Evolutionary conservation across 2,329 filamentous ascomycete species (phyloP), one percentile per base, ranked within the genome.

Genomic region (Fusarium sp.): DNA sequence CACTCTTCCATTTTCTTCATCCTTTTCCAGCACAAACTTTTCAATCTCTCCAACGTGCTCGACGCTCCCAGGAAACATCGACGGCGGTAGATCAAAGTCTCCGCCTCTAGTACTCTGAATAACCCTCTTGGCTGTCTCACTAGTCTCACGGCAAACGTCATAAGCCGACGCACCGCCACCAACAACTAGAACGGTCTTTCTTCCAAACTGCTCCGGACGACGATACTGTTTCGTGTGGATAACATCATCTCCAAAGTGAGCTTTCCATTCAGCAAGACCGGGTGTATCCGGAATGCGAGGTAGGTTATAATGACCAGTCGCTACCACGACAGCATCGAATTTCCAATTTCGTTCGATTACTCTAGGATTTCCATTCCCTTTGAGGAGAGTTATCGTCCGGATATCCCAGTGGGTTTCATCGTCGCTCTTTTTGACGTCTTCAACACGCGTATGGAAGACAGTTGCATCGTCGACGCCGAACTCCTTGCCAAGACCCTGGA

Each of bases 191-290:
- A 87, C 72, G 0, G 81, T 85, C 64, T 91, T 89, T 41, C 84
- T 85, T 8, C 79, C 79, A 75, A 90, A 94, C 2, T 84, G 78
- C 22, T 90, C 85, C 0, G 93, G 89, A 0, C 83, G 87, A 14
- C 93, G 88, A 76, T 94, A 96, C 70, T 88, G 88, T 79, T 95
- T 96, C 1, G 93, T 94, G 77, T 94, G 92, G 8, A 85, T 86
- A 26, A 94, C 86, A 8, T 82, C 77, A 0, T 83, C 84, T 0
- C 89, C 88, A 70, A 88, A 90, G 8, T 77, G 75, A 17, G 80
- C 59, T 76, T 91, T 89, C 89, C 89, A 93, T 22, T 84, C 83
- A 32, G 83, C 79, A 8, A 93, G 83, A 0, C 92, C 92, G 0
- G 84, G 80, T 7, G 92, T 87, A 45, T 88, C 84, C 0, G 92